Evolutionary conservation across 2,329 filamentous ascomycete genomes (phyloP), one percentile per base, ranked within the genome.

Genomic region (Dactylellina sp.): DNA sequence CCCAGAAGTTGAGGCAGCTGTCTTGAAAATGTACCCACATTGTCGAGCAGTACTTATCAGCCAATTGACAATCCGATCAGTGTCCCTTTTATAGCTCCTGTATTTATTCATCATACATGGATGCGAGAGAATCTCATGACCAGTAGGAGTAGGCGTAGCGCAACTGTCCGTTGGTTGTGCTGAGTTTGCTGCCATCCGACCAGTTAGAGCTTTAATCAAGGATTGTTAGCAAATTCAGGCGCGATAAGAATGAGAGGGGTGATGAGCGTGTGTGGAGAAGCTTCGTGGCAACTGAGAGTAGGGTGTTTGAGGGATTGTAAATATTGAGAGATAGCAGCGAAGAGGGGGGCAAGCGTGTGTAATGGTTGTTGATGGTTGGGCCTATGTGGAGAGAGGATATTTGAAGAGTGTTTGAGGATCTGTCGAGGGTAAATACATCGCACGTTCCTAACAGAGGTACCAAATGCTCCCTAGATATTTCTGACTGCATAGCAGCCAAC

Each of bases 1-100:
- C n/a, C n/a, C 11, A 7, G 11, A 42, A 7, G 11, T 42, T 42
- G 39, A 22, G 20, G 14, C 6, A n/a, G 16, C 7, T 18, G 9
- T n/a, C 16, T 16, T 9, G 42, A 46, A 46, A 16, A 28, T 7
- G 18, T 35, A 55, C 2, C 50, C 50, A 16, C 50, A 55, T 40
- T 39, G 28, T 40, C 50, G 35, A 14, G 50, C 28, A 9, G 25
- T 40, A 11, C 9, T 35, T 16, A 24, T 24, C 1, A 55, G 32
- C 50, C 50, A 55, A 18, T 11, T 55, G 11, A 55, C 50, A 39
- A 39, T 55, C n/a, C 28, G 7, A 39, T 16, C 20, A 7, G 50
- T 55, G 11, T 55, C 50, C 14, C 6, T 20, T 55, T 55, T 55
- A 32, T 55, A 55, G 28, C n/a, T 7, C 16, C 11, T 39, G 28